Evolutionary conservation across 305 asterid genomes (phyloP).

Genomic region (Fraxinus albicans): DNA sequence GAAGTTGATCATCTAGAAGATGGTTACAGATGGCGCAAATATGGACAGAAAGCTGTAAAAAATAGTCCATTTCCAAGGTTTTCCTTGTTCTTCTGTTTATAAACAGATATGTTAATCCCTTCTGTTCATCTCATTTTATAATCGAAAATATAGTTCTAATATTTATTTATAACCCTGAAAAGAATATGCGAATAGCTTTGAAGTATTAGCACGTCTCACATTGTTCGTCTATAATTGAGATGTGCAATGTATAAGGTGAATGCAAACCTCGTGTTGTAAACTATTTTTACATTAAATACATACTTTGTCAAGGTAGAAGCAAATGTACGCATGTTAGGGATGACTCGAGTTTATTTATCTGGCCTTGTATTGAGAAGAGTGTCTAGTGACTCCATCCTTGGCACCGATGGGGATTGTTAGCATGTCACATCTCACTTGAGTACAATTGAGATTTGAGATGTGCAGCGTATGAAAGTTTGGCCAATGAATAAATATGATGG

Average conservation of each 20-base stretch:
- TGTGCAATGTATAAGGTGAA: neutral
- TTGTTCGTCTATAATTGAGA: neutral
- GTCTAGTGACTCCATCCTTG: neutral
- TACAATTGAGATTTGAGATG: neutral
- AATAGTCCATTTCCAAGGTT: slow-evolving; percentile 86
- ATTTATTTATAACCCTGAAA: no score
- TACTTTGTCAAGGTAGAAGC: neutral
- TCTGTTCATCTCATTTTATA: neutral
- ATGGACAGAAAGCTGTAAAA: slow-evolving; percentile 89
- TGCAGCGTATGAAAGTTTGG: neutral
- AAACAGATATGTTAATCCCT: neutral
- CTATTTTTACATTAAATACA: neutral
- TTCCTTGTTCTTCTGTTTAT: neutral
- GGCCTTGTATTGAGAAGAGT: neutral
- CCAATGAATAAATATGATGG: neutral
- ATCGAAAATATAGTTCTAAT: neutral
- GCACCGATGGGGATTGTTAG: neutral
- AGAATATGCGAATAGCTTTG: neutral
- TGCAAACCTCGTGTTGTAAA: neutral
- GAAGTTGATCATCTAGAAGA: slow-evolving; percentile 94
- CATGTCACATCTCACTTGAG: neutral
- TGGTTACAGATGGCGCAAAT: slow-evolving; percentile 92
- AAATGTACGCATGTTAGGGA: neutral
- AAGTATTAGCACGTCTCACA: neutral
- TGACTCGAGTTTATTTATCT: neutral